Percentiles rank a stretch among this genome's conserved stretches.
Evolutionary conservation across 805 yeast genomes (phyloP).

Genomic region (Kodamaea fukazawae): DNA sequence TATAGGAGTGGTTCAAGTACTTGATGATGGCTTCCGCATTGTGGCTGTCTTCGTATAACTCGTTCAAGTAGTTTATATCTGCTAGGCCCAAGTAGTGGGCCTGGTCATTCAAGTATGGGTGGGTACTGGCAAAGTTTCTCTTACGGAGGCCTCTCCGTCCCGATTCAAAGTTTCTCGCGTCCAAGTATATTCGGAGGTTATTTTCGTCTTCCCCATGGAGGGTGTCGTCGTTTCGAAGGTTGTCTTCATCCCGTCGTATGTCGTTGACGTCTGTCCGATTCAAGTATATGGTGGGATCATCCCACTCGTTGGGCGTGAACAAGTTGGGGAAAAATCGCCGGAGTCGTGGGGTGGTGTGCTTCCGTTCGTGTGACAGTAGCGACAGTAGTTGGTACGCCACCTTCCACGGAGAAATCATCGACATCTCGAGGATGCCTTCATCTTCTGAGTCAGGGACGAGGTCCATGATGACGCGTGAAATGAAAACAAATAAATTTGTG

Average conservation of each 20-base stretch:
- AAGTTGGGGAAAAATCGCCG: slow-evolving; percentile 1
- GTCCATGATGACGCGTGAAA: slow-evolving; percentile 9
- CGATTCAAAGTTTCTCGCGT: slow-evolving; percentile 13
- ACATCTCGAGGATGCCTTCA: slow-evolving; percentile 15
- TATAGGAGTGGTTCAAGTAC: slow-evolving; percentile 35
- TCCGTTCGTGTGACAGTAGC: slow-evolving; percentile 5
- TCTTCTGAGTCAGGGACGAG: slow-evolving; percentile 31
- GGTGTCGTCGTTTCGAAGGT: slow-evolving; percentile 3
- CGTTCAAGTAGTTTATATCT: slow-evolving; percentile 34
- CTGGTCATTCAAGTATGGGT: slow-evolving; percentile 45
- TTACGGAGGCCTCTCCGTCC: slow-evolving; percentile 33
- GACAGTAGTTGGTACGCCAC: slow-evolving; percentile 2
- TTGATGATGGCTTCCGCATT: slow-evolving; percentile 33
- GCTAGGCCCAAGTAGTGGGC: slow-evolving; percentile 44
- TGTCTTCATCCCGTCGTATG: slow-evolving; percentile 4
- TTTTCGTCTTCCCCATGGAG: slow-evolving; percentile 11
- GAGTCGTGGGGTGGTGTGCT: slow-evolving; percentile 2
- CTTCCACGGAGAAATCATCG: slow-evolving; percentile 9
- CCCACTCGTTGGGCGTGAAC: slow-evolving; percentile 8
- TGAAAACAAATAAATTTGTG: neutral
- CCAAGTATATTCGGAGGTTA: slow-evolving; percentile 14
- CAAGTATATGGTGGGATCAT: slow-evolving; percentile 6
- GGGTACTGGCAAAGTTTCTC: slow-evolving; percentile 42
- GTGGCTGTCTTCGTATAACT: slow-evolving; percentile 33
- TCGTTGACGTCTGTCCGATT: neutral